Evolutionary conservation across 768 basidiomycete species (phyloP).

Genomic region (Cyclocybe aegerita): DNA sequence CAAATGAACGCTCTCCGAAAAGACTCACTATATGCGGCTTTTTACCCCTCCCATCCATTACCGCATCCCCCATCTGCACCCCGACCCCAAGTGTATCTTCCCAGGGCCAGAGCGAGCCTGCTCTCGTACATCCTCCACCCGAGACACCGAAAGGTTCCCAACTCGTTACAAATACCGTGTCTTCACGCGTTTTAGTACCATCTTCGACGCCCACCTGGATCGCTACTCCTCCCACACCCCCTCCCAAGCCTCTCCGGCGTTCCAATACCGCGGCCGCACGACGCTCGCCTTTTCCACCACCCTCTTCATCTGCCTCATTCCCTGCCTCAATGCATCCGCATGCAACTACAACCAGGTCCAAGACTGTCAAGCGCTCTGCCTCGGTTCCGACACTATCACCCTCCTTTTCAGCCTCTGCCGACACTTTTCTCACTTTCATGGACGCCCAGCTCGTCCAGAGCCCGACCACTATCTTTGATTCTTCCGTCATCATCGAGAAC

Average conservation of each 20-base stretch:
- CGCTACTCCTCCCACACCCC: slow-evolving; percentile 59
- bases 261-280: slow-evolving; percentile 32
- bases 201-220: slow-evolving; percentile 51
- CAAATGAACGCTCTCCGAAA: slow-evolving; percentile 15
- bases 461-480: slow-evolving; percentile 8
- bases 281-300: slow-evolving; percentile 27
- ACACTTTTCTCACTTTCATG: slow-evolving; percentile 15
- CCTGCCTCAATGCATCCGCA: slow-evolving; percentile 38
- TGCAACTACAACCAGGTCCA: slow-evolving; percentile 19
- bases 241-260: slow-evolving; percentile 39
- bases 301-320: slow-evolving; percentile 47
- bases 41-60: slow-evolving; percentile 54
- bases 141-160: slow-evolving; percentile 5
- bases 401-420: slow-evolving; percentile 16
- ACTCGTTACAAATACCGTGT: slow-evolving; percentile 15
- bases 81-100: slow-evolving; percentile 38
- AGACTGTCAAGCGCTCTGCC: slow-evolving; percentile 34
- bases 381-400: slow-evolving; percentile 40
- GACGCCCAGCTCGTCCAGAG: slow-evolving; percentile 15
- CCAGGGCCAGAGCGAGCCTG: slow-evolving; percentile 14
- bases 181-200: slow-evolving; percentile 15
- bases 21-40: slow-evolving; percentile 35
- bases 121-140: slow-evolving; percentile 9
- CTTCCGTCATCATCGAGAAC: slow-evolving; percentile 3
- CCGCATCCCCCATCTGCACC: slow-evolving; percentile 58